Base-by-base conservation (phyloP, 75 land plant genomes). In the Picea glauca region DNA sequence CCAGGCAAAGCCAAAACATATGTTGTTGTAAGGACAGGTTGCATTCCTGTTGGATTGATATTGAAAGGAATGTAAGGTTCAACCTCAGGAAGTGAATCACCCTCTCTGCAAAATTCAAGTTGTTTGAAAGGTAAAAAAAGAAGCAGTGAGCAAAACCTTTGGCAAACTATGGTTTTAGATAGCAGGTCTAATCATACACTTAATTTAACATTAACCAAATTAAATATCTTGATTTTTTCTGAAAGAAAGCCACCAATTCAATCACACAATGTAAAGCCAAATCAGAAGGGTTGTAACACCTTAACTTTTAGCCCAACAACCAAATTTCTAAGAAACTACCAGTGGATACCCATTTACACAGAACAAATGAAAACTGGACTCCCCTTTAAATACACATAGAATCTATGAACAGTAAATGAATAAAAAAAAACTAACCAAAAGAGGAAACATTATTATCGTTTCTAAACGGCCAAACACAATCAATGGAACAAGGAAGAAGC, bases 11-110 rank as follows among this genome's bases (percentile, higher is more conserved):
- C 93, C 91, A 97, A 86, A 59, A 94, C 84, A 80, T 95, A 95
- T 23, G 92, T 85, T 5, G 99, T 89, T 1, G 96, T 91, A 62
- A 94, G 90, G 58, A 97, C 86, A 63, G 99, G 99, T 74, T 92
- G 93, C 99, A 97, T 97, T 76, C 99, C 99, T 7, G 92, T 83
- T 67, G 99, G 99, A 90, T 97, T 97, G 26, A 97, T 97, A 78
- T 91, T 92, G 82, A 97, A 94, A 30, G 99, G 98, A 30, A 97
- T 93, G 73, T 97, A 97, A 31, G 99, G 99, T 80, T 97, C 98
- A 74, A 97, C 99, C 74, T 97, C 99, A 43, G 93, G 84, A 58
- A 90, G 79, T 58, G 90, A 84, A 13, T 90, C 87, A 72, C 85
- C 88, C 58, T 81, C 83, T 60, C 93, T 96, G 81, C 66, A 50